Percentiles rank a stretch among this genome's conserved stretches.
phyloP scores from a whole-genome alignment of 1,284 basidiomycete genomes.

The Amylostereum chailletii region DNA sequence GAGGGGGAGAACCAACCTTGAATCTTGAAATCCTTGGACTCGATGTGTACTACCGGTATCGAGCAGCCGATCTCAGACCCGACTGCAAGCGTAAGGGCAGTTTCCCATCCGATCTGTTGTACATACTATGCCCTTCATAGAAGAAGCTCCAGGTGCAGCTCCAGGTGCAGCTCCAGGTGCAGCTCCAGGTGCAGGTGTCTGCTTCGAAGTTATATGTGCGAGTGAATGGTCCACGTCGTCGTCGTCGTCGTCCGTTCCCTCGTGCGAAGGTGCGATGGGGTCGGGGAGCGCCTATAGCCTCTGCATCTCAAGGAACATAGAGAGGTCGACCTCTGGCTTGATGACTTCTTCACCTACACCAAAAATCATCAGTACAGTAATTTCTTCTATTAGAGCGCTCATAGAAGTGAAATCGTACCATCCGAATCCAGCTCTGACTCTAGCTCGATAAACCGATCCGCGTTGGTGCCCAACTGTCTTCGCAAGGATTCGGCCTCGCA shows the following conservation, averaged over 20 bases:
- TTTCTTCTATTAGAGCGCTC: too few relatives aligned
- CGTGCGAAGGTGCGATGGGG: constrained; percentile 18
- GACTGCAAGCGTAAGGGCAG: too few relatives aligned
- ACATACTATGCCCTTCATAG: too few relatives aligned
- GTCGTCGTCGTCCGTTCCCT: too few relatives aligned
- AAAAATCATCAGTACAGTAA: too few relatives aligned
- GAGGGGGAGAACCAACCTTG: too few relatives aligned
- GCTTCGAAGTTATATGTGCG: constrained; percentile 35
- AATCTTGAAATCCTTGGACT: too few relatives aligned
- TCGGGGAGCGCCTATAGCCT: constrained; percentile 31
- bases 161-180: background rate
- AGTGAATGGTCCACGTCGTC: constrained; percentile 52
- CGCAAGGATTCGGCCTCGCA: constrained; percentile 46
- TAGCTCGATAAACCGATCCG: constrained; percentile 61
- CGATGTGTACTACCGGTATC: too few relatives aligned
- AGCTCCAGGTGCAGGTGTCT: constrained; percentile 2
- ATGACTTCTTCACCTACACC: constrained; percentile 51
- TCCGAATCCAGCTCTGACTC: constrained; percentile 59
- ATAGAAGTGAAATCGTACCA: constrained; percentile 29
- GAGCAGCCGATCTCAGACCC: too few relatives aligned
- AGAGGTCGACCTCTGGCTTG: constrained; percentile 68
- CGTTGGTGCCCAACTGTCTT: constrained; percentile 57
- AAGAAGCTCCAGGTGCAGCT: too few relatives aligned
- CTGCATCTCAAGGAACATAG: constrained; percentile 56
- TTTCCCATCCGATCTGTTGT: too few relatives aligned